A percentile compares a stretch with the other conserved stretches of the same genome.
Conservation (phyloP, 306 rosid genomes). For the Trifolium fragiferum region DNA sequence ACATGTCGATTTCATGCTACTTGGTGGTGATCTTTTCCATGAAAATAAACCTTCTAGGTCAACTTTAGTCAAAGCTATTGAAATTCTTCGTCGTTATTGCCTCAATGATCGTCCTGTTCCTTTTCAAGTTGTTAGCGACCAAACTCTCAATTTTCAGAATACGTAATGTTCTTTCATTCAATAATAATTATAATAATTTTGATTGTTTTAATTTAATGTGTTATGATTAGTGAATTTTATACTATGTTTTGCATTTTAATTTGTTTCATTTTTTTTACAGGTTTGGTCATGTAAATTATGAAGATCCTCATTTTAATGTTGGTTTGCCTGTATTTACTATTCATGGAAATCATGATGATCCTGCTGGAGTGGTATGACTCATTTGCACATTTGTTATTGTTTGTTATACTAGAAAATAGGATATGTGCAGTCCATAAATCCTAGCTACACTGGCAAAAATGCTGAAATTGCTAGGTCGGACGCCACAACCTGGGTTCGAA, state of each 20-base stretch:
- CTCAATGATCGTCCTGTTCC: slow-evolving; percentile 83
- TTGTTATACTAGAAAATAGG: neutral
- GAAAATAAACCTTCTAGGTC: slow-evolving; percentile 95
- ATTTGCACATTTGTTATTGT: slow-evolving; percentile 15
- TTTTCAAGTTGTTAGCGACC: slow-evolving; percentile 98
- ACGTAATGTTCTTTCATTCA: no score
- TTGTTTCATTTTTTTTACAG: slow-evolving; percentile 49
- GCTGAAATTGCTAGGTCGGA: no score
- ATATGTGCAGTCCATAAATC: no score
- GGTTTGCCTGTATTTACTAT: slow-evolving; percentile 97
- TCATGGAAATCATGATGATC: slow-evolving; percentile 99
- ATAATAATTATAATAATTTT: no score
- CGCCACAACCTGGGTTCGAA: no score
- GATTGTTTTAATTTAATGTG: no score
- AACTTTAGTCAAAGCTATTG: slow-evolving; percentile 83
- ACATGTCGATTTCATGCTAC: slow-evolving; percentile 64
- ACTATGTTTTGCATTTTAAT: neutral
- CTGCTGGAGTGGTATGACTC: slow-evolving; percentile 95
- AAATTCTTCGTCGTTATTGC: slow-evolving; percentile 89
- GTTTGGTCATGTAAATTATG: slow-evolving; percentile 96
- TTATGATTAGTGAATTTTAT: neutral
- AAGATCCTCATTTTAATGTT: slow-evolving; percentile 95
- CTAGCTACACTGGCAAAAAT: no score
- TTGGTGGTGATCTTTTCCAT: slow-evolving; percentile 97
- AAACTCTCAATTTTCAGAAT: slow-evolving; percentile 82